Conservation (phyloP, 2,329 filamentous ascomycete genomes). For the Colletotrichum tropicicola region DNA sequence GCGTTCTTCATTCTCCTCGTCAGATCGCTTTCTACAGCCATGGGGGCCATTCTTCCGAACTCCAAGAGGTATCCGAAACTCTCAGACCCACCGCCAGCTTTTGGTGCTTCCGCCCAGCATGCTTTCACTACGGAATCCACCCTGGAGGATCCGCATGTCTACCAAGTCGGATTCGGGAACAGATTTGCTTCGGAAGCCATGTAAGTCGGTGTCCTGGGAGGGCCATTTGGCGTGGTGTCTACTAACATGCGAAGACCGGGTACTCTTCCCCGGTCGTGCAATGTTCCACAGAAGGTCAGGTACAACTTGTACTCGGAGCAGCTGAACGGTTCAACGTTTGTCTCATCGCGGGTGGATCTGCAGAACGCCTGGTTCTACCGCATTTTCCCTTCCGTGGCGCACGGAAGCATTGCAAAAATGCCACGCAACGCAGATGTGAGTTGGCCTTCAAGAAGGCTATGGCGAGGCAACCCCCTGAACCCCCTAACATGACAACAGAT, state of each 20-base stretch:
- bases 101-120: conserved; percentile 28
- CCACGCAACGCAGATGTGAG: conserved; percentile 27
- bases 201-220: conserved; percentile 15
- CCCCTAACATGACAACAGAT: conserved; percentile 26
- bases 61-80: conserved; percentile 7
- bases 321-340: conserved; percentile 52
- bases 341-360: conserved; percentile 27
- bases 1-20: neutral
- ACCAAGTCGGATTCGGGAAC: conserved; percentile 36
- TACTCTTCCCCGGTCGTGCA: conserved; percentile 35
- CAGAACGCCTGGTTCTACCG: conserved; percentile 42
- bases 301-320: conserved; percentile 56
- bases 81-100: neutral
- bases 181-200: conserved; percentile 34
- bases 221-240: neutral
- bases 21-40: neutral
- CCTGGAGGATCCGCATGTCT: conserved; percentile 32
- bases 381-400: conserved; percentile 39
- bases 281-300: conserved; percentile 52
- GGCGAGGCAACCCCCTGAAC: neutral
- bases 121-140: conserved; percentile 25
- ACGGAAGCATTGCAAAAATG: conserved; percentile 21
- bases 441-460: conserved; percentile 8
- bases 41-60: conserved; percentile 19
- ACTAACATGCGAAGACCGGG: conserved; percentile 23